phyloP scores from a whole-genome alignment of 331 rosid species.

The Erythrophleum ivorense region DNA sequence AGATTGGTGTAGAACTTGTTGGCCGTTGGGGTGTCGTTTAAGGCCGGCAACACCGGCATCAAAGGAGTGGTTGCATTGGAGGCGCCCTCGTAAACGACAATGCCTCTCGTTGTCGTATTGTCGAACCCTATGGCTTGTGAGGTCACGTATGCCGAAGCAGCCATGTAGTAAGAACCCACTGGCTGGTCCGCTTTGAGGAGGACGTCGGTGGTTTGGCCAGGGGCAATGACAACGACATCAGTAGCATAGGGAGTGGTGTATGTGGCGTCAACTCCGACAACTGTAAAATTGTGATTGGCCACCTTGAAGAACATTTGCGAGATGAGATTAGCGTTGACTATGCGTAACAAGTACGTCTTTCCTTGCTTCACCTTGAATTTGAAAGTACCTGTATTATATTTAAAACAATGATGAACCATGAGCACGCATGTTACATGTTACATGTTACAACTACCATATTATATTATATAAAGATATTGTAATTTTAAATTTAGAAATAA shows the following conservation, averaged over 20 bases:
- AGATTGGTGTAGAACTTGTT: constrained; percentile 44
- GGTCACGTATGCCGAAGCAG: constrained; percentile 46
- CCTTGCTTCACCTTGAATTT: constrained; percentile 4
- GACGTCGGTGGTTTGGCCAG: constrained; percentile 64
- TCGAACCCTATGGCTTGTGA: neutral
- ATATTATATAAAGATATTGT: neutral
- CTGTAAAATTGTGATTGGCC: constrained; percentile 16
- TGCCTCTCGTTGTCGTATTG: constrained; percentile 44
- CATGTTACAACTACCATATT: too few relatives aligned
- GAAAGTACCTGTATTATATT: neutral
- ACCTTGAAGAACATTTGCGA: constrained; percentile 30
- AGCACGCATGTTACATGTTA: neutral
- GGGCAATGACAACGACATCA: constrained; percentile 45
- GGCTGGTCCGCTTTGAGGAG: constrained; percentile 49
- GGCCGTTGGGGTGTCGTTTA: constrained; percentile 48
- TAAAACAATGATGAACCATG: neutral
- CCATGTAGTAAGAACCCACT: constrained; percentile 60
- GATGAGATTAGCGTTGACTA: constrained; percentile 21
- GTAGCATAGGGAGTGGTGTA: constrained; percentile 35
- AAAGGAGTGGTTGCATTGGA: constrained; percentile 17
- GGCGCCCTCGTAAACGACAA: constrained; percentile 43
- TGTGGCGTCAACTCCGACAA: constrained; percentile 4
- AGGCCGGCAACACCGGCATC: constrained; percentile 47
- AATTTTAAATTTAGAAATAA: neutral
- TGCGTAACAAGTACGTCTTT: constrained; percentile 16